Evolutionary conservation across 2,329 filamentous ascomycete genomes (phyloP), one percentile per base, ranked within the genome.

Genomic region (Claviceps fusiformis): DNA sequence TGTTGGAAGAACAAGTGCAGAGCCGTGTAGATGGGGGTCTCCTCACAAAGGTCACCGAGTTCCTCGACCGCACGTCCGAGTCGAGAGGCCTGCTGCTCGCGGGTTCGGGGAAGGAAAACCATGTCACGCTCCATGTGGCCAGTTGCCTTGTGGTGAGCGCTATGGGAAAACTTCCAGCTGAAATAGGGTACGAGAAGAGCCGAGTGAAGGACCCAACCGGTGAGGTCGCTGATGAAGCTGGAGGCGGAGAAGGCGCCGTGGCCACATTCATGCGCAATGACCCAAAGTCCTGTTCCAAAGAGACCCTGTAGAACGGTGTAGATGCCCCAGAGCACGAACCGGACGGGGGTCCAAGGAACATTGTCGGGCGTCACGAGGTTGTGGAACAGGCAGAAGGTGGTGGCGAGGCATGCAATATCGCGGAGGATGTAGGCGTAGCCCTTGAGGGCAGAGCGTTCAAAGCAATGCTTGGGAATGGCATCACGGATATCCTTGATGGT

Each of bases 131-230:
- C 90, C 75, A 98, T 85, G 79, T 98, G 83, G 64, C 91, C 93
- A 44, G 93, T 98, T 60, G 91, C 90, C 81, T 97, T 97, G 87
- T 98, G 93, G 78, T 98, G 93, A 83, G 95, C 95, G 77, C 89
- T 87, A 76, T 98, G 93, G 62, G 90, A 95, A 73, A 97, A 91
- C 77, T 98, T 95, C 93, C 93, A 98, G 69, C 89, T 95, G 77
- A 96, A 98, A 77, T 97, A 98, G 27, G 93, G 93, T 51, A 98
- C 92, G 55, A 96, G 78, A 44, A 96, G 82, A 48, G 83, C 72
- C 43, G 91, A 95, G 76, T 97, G 92, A 63, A 89, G 82, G 68
- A 95, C 71, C 88, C 89, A 96, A 65, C 92, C 92, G 56, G 93
- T 89, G 31, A 87, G 82, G 72, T 97, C 90, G 76, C 97, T 97